Base-by-base conservation (phyloP, 306 rosid genomes). In the Vigna nakashimae region DNA sequence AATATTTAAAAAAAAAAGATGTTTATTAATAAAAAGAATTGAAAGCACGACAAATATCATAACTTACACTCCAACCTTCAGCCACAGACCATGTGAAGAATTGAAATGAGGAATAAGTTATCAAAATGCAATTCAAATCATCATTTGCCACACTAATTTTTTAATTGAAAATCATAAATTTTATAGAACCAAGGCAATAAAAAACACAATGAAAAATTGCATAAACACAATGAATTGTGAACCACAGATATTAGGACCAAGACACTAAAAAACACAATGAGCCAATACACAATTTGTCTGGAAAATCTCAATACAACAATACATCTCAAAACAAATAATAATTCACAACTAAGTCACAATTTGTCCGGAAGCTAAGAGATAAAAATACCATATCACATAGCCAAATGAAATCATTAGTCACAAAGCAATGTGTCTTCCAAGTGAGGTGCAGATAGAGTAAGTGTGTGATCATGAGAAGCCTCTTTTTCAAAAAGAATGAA, bases 41-140 rank as follows among this genome's bases (percentile, higher is more conserved):
- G 18, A 43, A 67, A 60, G 22, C 36, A 32, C 68, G 42, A 30
- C n/a, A 78, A n/a, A 42, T 58, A 73, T 50, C 45, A 17, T 66
- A 53, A 65, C 57, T 10, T 77, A 72, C 66, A 53, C 76, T 55
- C 22, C 42, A 65, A 71, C 30, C 42, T 5, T n/a, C 16, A 38
- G 69, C 71, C 75, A 60, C 30, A 30, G 42, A 12, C 67, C 42
- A 60, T 6, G 43, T 32, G 22, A 62, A 8, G 51, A 76, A 82
- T 62, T 69, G 62, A 34, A 48, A 53, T 28, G 24, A 45, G 65
- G 72, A 1, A 34, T 22, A 66, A 30, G n/a, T 42, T 65, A 20
- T 10, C 51, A 18, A 40, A 66, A 42, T 12, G 24, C 5, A 1
- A 43, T 2, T 66, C 10, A 18, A 65, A 40, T 12, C 34, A 12